Evolutionary conservation across 495 filamentous ascomycete genomes (phyloP), one percentile per base, ranked within the genome.

Genomic region (Neurospora sp.): DNA sequence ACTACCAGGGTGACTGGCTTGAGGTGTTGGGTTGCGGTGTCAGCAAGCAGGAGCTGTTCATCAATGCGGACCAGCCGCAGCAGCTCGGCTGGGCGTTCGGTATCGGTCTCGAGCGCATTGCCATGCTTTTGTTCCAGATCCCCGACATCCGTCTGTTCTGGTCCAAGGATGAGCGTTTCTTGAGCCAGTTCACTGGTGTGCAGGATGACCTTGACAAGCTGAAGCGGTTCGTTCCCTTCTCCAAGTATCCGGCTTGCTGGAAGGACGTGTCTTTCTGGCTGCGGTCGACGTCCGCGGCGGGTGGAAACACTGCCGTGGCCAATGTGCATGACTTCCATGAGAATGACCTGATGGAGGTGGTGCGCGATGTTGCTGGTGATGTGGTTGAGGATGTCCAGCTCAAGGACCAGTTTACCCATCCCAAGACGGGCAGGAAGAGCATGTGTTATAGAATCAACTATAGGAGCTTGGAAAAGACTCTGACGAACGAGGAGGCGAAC

Each of bases 131-230:
- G 6, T 99, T 97, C 83, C 90, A 91, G 66, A 96, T 99, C 70
- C 93, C 95, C 0, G 96, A 99, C 77, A 99, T 99, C 75, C 90
- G 96, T n/a, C 90, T 98, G 10, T 98, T 99, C 84, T 99, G 96
- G 96, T 96, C 92, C 11, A 82, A 85, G 70, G 96, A 99, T 77
- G 75, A 85, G 75, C 88, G 96, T 11, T 99, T 98, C 82, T 82
- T 96, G 39, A 81, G 80, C 6, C 96, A 99, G 80, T 99, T 99
- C 83, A 77, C 76, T 0, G 85, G 86, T 6, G 85, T 90, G 0
- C 88, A 87, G 20, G 83, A 87, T 35, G 70, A 82, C 70, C 75
- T 86, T 20, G 79, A 73, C 4, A 72, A 69, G 54, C 86, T 97
- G 75, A 87, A 86, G 73, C 88, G 88, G 39, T 98, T 95, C 81